Conservation (phyloP, 2,329 filamentous ascomycete genomes). For the Venturia oleaginea region DNA sequence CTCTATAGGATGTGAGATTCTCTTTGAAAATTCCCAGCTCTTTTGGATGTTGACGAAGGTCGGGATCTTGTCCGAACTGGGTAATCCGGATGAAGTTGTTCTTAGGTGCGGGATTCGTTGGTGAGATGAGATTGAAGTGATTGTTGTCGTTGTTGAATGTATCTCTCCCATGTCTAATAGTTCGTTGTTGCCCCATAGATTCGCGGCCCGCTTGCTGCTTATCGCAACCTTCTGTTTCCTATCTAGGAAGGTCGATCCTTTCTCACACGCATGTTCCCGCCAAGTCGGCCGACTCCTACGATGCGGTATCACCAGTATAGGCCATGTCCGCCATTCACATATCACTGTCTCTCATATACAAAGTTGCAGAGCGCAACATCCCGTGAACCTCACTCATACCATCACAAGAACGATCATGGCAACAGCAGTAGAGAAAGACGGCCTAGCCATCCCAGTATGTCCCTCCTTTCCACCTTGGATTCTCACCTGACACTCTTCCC, state of each 20-base stretch:
- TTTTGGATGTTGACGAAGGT: neutral
- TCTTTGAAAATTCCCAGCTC: neutral
- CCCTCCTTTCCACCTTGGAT: neutral
- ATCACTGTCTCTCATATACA: neutral
- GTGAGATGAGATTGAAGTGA: neutral
- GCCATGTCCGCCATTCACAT: neutral
- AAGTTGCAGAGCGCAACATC: neutral
- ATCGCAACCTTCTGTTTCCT: neutral
- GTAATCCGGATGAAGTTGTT: neutral
- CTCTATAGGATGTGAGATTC: neutral
- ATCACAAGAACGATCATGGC: constrained; percentile 17
- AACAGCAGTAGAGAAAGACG: constrained; percentile 30
- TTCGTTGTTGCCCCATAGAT: neutral
- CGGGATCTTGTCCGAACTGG: neutral
- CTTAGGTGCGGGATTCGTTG: neutral
- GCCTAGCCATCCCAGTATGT: constrained; percentile 30
- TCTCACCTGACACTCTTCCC: neutral
- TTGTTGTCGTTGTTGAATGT: neutral
- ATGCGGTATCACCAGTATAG: neutral
- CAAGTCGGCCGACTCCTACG: neutral
- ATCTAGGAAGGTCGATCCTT: neutral
- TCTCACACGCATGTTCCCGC: neutral
- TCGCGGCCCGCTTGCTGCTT: neutral
- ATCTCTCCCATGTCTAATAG: neutral
- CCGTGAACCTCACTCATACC: neutral